Evolutionary conservation across 371 early-diverging fungal species (phyloP), one percentile per base, ranked within the genome.

Genomic region (Zancudomyces culisetae): DNA sequence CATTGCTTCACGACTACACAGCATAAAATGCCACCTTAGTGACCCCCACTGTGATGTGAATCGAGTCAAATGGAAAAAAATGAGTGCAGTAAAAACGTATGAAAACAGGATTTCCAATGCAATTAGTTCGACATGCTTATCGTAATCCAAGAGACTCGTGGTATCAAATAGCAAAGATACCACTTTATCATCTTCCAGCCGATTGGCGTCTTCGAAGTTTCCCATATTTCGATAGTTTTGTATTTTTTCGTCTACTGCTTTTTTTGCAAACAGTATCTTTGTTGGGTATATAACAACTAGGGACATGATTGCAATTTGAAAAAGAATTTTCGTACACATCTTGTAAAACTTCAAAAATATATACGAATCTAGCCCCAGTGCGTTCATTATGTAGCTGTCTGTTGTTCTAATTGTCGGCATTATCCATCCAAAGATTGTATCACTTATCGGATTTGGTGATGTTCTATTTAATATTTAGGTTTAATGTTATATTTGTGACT

Each of bases 21-120:
- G 55, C 42, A 69, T 56, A 50, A 69, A 69, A 43, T 69, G 69
- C 69, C 69, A 69, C 27, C 69, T 66, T 47, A 69, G 54, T 15
- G 69, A 69, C 18, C 61, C 58, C 61, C 61, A 66, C 12, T 65
- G 61, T 15, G 61, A 67, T 40, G 61, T 62, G 59, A 69, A 69
- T 48, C 57, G 54, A 0, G 61, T 53, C 2, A 69, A 52, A 35
- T 64, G 62, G 59, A 63, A 69, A 58, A 62, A 67, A 6, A 64
- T 60, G 22, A 67, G 50, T 0, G 54, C 55, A 8, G 69, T 60
- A 49, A 69, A 69, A 27, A 68, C 43, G 42, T 69, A 68, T 3
- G 49, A 63, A 35, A 66, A 66, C 20, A 68, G 49, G 0, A 69
- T 66, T 27, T 68, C 61, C 42, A 68, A 55, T 43, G 64, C 54